These are phyloP conservation scores for Astrephomene gubernaculifera DNA, from an alignment of 139 green algal genomes.

Conservation along the genomic window DNA sequence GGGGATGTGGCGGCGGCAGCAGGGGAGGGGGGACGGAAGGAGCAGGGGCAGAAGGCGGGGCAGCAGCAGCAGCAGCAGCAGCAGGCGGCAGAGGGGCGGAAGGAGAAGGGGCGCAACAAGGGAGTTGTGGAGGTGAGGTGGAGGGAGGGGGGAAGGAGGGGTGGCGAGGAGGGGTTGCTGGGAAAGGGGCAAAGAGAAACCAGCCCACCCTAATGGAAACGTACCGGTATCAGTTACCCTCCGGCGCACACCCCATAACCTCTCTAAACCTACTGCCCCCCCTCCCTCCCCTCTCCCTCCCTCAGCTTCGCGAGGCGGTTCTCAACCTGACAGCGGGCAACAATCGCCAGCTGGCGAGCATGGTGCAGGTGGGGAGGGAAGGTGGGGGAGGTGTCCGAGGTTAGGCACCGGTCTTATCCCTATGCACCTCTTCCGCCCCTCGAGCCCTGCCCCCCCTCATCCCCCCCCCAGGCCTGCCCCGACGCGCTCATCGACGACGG, in stretches of 20 bases:
- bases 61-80: neutral
- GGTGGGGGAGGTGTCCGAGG: neutral
- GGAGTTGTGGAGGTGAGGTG: neutral
- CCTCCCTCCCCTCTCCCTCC: neutral
- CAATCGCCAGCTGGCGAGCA: constrained; percentile 53
- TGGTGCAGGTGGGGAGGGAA: constrained; percentile 38
- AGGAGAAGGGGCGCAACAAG: neutral
- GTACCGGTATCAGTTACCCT: too few species aligned
- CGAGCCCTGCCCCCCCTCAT: neutral
- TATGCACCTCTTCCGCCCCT: too few species aligned
- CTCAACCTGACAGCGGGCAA: constrained; percentile 54
- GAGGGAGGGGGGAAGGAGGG: neutral
- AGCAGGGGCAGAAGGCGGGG: neutral
- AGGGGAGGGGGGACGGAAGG: neutral
- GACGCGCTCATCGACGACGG: constrained; percentile 68
- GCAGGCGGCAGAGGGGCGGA: neutral
- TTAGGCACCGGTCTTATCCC: too few species aligned
- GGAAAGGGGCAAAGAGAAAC: neutral
- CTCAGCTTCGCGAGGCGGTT: neutral
- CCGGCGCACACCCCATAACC: neutral
- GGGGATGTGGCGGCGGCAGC: neutral
- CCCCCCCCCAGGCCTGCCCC: constrained; percentile 42
- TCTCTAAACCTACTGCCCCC: neutral
- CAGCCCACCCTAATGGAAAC: too few species aligned
- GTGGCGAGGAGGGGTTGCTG: neutral